Percentiles rank a stretch among this genome's conserved stretches.
These are phyloP conservation scores for Aspergillus ellipticus DNA, from an alignment of 495 filamentous ascomycete species.

Conservation along the genomic window DNA sequence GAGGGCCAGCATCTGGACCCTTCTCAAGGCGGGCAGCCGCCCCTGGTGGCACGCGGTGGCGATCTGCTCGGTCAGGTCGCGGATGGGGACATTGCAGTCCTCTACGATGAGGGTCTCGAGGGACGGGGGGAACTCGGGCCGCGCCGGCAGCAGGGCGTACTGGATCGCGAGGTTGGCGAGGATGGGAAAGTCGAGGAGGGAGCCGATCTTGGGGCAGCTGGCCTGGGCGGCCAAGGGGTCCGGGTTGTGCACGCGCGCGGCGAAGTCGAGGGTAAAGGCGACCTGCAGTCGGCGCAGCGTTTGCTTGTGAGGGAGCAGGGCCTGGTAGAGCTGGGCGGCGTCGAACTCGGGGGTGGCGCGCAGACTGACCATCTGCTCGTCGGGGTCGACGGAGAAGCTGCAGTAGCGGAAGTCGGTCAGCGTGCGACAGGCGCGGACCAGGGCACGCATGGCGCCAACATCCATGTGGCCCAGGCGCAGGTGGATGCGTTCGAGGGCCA, in stretches of 20 bases:
- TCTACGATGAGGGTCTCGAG: constrained; percentile 16
- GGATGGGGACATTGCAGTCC: constrained; percentile 25
- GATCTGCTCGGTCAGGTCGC: constrained; percentile 16
- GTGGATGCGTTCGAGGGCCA: constrained; percentile 4
- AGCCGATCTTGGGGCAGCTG: constrained; percentile 20
- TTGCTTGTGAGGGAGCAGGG: constrained; percentile 21
- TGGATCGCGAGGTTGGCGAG: constrained; percentile 18
- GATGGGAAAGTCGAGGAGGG: constrained; percentile 19
- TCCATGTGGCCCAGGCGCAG: constrained; percentile 20
- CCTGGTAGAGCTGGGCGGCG: constrained; percentile 16
- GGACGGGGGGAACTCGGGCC: constrained; percentile 20
- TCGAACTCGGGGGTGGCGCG: constrained; percentile 10
- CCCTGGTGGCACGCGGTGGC: constrained; percentile 20
- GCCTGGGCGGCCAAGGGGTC: constrained; percentile 2
- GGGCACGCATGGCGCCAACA: constrained; percentile 7
- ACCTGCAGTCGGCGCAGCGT: constrained; percentile 18
- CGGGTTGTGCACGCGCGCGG: not conserved
- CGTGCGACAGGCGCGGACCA: constrained; percentile 19
- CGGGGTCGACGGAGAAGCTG: constrained; percentile 10
- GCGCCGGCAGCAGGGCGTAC: constrained; percentile 19
- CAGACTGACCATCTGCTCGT: not conserved
- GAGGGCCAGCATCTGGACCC: constrained; percentile 13
- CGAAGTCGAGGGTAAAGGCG: constrained; percentile 7
- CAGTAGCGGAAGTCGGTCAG: constrained; percentile 16
- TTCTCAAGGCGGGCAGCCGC: constrained; percentile 14